These are phyloP conservation scores for Erysimum cheiranthoides DNA, from an alignment of 345 rosid genomes.

Conservation along the genomic window DNA sequence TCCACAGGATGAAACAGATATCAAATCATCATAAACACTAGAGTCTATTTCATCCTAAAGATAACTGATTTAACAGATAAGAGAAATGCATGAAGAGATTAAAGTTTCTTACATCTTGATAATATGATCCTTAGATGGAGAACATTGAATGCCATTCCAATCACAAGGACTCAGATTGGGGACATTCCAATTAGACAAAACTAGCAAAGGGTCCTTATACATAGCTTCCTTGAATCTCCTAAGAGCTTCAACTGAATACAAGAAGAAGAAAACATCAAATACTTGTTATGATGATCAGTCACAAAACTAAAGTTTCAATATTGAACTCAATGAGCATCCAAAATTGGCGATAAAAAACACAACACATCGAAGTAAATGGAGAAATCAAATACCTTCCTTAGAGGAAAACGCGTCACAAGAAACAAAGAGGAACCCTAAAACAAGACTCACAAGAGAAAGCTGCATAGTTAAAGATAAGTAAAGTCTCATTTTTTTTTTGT, in stretches of 20 bases:
- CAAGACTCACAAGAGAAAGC: conserved; percentile 46
- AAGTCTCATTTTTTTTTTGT: conserved; percentile 14
- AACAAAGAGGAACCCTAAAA: conserved; percentile 53
- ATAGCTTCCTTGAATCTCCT: conserved; percentile 75
- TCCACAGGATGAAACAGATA: conserved; percentile 10
- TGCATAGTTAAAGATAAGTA: conserved; percentile 21
- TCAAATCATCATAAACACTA: neutral
- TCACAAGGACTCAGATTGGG: conserved; percentile 79
- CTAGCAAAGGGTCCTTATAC: conserved; percentile 77
- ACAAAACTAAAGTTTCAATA: neutral
- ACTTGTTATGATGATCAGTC: neutral
- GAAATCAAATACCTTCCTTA: conserved; percentile 66
- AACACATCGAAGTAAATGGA: neutral
- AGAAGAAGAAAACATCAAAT: neutral
- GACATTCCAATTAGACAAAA: conserved; percentile 79
- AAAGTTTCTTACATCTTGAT: conserved; percentile 70
- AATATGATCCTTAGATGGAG: conserved; percentile 63
- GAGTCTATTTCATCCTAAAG: neutral
- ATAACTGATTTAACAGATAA: neutral
- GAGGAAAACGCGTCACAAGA: conserved; percentile 55
- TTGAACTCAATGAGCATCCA: conserved; percentile 31
- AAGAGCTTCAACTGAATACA: conserved; percentile 67
- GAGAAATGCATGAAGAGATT: neutral
- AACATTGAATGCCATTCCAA: conserved; percentile 79
- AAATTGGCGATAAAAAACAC: neutral